Evolutionary conservation across 1,139 yeast species (phyloP).

Genomic region (Debaryomyces subglobosus): DNA sequence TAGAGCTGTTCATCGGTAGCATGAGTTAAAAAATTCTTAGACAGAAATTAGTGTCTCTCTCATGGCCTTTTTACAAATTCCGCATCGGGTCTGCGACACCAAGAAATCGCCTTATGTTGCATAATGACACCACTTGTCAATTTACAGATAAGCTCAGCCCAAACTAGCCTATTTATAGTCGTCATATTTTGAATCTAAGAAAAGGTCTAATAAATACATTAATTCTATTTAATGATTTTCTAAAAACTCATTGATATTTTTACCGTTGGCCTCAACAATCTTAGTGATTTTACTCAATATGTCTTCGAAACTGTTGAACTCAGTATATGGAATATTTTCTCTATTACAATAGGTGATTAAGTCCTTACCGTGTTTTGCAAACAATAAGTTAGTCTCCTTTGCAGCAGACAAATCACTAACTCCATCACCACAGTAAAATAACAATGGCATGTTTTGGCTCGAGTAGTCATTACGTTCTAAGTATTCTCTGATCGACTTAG

Average conservation of each 20-base stretch:
- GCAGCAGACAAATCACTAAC: constrained; percentile 96
- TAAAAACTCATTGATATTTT: constrained; percentile 29
- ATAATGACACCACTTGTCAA: background rate
- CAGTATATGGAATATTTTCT: constrained; percentile 82
- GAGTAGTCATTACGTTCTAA: constrained; percentile 46
- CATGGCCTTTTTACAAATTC: background rate
- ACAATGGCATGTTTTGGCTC: constrained; percentile 43
- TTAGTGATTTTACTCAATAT: constrained; percentile 57
- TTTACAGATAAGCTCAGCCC: background rate
- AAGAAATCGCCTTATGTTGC: background rate
- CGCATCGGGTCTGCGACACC: background rate
- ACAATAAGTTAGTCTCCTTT: constrained; percentile 86
- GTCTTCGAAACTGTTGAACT: constrained; percentile 74
- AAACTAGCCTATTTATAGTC: background rate
- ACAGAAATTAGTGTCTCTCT: background rate
- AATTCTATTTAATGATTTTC: constrained; percentile 22
- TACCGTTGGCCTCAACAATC: constrained; percentile 32
- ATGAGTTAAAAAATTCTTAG: background rate
- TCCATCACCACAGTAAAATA: constrained; percentile 97
- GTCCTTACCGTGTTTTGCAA: constrained; percentile 93
- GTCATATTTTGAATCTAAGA: background rate
- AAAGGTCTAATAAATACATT: background rate
- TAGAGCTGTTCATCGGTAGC: background rate
- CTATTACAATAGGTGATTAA: constrained; percentile 80
- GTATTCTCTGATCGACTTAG: constrained; percentile 75